Evolutionary conservation across 2,329 filamentous ascomycete species (phyloP).

Genomic region (Chaetomium globosum): DNA sequence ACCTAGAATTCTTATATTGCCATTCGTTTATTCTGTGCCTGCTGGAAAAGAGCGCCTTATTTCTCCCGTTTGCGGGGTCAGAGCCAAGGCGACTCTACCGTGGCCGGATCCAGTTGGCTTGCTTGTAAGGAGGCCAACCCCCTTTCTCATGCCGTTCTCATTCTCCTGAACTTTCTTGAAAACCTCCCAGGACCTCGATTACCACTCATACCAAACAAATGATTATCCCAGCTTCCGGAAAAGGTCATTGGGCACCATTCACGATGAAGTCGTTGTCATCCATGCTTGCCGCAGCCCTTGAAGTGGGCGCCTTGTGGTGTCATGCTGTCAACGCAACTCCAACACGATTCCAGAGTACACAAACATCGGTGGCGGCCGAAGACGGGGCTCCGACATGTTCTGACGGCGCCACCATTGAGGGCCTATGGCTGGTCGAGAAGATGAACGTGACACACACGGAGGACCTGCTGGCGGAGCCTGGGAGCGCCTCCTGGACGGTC

Average conservation of each 20-base stretch:
- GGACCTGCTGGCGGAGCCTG: conserved; percentile 21
- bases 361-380: neutral
- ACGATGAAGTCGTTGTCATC: neutral
- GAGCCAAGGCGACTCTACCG: neutral
- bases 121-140: neutral
- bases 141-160: neutral
- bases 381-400: conserved; percentile 6
- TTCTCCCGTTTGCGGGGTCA: neutral
- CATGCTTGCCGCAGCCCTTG: neutral
- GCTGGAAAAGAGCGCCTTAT: neutral
- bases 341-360: neutral
- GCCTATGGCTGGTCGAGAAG: conserved; percentile 25
- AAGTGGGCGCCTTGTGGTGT: neutral
- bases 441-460: conserved; percentile 27
- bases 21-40: neutral
- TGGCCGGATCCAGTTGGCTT: neutral
- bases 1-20: neutral
- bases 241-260: neutral
- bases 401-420: conserved; percentile 16
- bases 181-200: neutral
- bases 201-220: neutral
- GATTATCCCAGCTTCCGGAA: neutral
- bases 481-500: conserved; percentile 27
- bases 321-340: neutral
- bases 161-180: neutral